These are phyloP conservation scores for Gillenia trifoliata DNA, from an alignment of 306 rosid species.

Conservation along the genomic window DNA sequence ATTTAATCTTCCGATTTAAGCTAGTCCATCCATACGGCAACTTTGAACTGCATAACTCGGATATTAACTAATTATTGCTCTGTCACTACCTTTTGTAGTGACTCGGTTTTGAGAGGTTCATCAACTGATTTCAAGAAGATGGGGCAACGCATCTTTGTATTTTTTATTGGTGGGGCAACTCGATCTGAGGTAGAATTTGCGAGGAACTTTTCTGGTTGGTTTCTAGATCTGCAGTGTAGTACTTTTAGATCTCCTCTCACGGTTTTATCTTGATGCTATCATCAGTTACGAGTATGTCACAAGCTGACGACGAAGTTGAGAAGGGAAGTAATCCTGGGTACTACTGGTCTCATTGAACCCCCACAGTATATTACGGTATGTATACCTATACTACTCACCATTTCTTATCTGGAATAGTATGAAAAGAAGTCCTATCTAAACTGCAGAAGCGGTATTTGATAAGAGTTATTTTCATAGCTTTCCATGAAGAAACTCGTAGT, in stretches of 20 bases:
- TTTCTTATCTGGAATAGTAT: background rate
- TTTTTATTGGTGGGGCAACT: constrained; percentile 89
- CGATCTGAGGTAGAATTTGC: constrained; percentile 74
- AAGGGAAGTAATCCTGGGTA: constrained; percentile 85
- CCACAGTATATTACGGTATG: constrained; percentile 72
- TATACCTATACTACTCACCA: constrained; percentile 3
- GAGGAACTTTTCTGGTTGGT: constrained; percentile 1
- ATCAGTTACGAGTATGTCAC: constrained; percentile 92
- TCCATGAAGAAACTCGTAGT: no score
- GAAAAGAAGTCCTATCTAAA: background rate
- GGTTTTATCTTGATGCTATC: constrained; percentile 11
- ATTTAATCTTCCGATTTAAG: background rate
- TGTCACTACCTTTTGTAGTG: constrained; percentile 39
- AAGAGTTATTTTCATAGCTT: no score
- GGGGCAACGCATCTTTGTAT: constrained; percentile 81
- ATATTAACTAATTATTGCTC: constrained; percentile 8
- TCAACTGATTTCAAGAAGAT: constrained; percentile 61
- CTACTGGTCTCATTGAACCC: constrained; percentile 71
- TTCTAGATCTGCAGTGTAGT: constrained; percentile 8
- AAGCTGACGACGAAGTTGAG: constrained; percentile 73
- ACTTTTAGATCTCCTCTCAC: constrained; percentile 17
- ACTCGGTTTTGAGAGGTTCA: constrained; percentile 52
- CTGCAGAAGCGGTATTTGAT: no score
- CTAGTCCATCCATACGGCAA: background rate
- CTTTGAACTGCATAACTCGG: background rate